Conservation (phyloP, 306 rosid species). For the Luffa acutangula region DNA sequence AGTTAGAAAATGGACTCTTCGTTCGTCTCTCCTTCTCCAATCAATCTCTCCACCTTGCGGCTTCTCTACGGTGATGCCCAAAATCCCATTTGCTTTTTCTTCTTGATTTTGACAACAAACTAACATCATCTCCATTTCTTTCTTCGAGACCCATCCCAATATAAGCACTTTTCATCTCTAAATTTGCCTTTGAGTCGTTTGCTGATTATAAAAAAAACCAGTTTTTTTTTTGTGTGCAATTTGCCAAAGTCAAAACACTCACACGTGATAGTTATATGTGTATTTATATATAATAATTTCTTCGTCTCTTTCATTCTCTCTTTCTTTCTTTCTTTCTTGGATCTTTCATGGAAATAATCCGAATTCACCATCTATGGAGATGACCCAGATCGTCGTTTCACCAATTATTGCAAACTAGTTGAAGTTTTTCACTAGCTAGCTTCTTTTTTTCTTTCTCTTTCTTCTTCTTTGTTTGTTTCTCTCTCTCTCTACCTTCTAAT, state of each 20-base stretch:
- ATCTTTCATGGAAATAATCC: neutral
- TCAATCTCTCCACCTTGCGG: neutral
- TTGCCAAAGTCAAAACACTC: neutral
- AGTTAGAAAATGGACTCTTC: neutral
- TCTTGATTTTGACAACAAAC: conserved; percentile 12
- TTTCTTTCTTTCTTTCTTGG: neutral
- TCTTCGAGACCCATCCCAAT: neutral
- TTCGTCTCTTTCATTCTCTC: neutral
- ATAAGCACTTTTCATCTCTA: neutral
- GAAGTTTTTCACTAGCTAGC: neutral
- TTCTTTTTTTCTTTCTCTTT: neutral
- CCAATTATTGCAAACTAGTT: neutral
- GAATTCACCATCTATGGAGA: neutral
- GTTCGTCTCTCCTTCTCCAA: neutral
- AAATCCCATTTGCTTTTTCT: neutral
- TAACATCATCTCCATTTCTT: neutral
- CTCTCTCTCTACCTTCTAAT: neutral
- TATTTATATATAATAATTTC: neutral
- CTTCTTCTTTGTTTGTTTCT: neutral
- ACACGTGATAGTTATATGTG: neutral
- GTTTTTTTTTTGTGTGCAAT: no score
- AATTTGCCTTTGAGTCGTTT: neutral
- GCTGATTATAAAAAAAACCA: no score
- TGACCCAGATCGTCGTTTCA: neutral
- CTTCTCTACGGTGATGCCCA: conserved; percentile 3